phyloP scores from a whole-genome alignment of 148 eudicot genomes.

The Cornus florida region DNA sequence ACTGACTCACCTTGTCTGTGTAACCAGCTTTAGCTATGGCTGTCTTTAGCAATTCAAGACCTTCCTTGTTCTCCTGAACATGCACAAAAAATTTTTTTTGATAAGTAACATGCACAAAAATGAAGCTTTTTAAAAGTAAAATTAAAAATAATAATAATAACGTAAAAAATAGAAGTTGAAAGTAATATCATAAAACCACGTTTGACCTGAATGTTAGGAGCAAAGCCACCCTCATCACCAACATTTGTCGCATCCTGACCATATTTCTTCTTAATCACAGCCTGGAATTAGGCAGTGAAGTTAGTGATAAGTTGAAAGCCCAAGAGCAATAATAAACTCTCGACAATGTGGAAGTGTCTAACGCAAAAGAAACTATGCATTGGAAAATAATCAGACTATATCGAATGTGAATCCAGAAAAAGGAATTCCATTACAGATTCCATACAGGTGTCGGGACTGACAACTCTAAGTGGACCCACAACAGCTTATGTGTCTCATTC shows the following conservation, averaged over 20 bases:
- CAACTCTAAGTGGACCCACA: background rate
- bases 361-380: background rate
- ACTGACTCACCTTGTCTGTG: constrained; percentile 71
- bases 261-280: constrained; percentile 97
- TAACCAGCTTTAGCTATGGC: constrained; percentile 97
- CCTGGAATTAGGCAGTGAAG: constrained; percentile 36
- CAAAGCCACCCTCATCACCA: constrained; percentile 99
- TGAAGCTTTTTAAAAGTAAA: too few relatives aligned
- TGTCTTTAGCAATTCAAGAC: constrained; percentile 92
- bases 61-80: constrained; percentile 95
- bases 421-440: too few relatives aligned
- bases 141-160: too few relatives aligned
- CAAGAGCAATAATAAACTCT: background rate
- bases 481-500: background rate
- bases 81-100: background rate
- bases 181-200: background rate
- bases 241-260: constrained; percentile 99
- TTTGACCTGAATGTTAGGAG: constrained; percentile 90
- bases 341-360: background rate
- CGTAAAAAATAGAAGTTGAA: background rate
- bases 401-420: background rate
- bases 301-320: background rate
- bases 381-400: background rate
- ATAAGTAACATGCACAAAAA: background rate
- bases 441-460: too few relatives aligned